A percentile compares a stretch with the other conserved stretches of the same genome.
These are phyloP conservation scores for Claviceps fusiformis DNA, from an alignment of 2,329 filamentous ascomycete species.

Conservation along the genomic window DNA sequence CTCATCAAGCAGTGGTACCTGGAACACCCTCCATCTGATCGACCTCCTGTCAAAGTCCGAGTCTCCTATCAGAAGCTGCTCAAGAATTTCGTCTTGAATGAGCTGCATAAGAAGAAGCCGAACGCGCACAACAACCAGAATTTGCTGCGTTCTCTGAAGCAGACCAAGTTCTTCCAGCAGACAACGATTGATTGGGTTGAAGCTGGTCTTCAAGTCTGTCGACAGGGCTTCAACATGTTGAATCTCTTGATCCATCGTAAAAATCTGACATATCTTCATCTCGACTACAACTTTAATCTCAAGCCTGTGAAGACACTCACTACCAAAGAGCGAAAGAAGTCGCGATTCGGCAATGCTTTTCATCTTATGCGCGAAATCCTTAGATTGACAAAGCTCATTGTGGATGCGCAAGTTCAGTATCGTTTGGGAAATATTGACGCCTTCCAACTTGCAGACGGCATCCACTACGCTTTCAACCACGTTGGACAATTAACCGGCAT, in stretches of 20 bases:
- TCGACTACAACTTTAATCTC: slow-evolving; percentile 98
- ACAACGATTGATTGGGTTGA: slow-evolving; percentile 99
- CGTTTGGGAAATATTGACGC: slow-evolving; percentile 95
- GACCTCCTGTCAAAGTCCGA: slow-evolving; percentile 87
- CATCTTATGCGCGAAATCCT: slow-evolving; percentile 97
- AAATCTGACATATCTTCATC: slow-evolving; percentile 93
- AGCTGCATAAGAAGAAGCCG: slow-evolving; percentile 87
- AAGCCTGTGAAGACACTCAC: slow-evolving; percentile 98
- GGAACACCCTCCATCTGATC: slow-evolving; percentile 76
- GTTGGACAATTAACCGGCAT: slow-evolving; percentile 96
- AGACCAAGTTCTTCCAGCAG: slow-evolving; percentile 98
- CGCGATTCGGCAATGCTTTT: slow-evolving; percentile 96
- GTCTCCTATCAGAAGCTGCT: slow-evolving; percentile 97
- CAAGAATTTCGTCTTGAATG: slow-evolving; percentile 92
- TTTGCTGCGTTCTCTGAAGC: slow-evolving; percentile 75
- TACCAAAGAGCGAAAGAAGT: slow-evolving; percentile 98
- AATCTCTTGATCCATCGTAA: slow-evolving; percentile 96
- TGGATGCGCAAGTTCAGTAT: slow-evolving; percentile 97
- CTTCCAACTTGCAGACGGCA: slow-evolving; percentile 95
- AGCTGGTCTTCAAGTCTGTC: slow-evolving; percentile 92
- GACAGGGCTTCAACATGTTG: slow-evolving; percentile 98
- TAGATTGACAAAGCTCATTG: slow-evolving; percentile 89
- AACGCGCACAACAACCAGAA: slow-evolving; percentile 95
- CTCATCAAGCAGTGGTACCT: slow-evolving; percentile 98
- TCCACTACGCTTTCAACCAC: slow-evolving; percentile 98